Percentiles rank a stretch among this genome's conserved stretches.
phyloP scores from a whole-genome alignment of 331 rosid species.

The Telfairia occidentalis region DNA sequence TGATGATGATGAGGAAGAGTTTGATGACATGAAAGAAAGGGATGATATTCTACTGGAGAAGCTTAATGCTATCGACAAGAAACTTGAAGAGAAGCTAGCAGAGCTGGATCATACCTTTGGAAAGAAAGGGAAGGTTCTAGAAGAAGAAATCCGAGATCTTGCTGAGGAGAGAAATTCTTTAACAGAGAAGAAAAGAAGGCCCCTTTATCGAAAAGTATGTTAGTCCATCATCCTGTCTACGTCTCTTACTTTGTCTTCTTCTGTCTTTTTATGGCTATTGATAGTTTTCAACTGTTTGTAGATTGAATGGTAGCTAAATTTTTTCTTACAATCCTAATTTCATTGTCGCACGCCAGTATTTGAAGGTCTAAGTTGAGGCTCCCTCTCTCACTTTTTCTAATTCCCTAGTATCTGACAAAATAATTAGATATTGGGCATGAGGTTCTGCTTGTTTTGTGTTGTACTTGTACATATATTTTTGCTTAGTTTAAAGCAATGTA shows the following conservation, averaged over 20 bases:
- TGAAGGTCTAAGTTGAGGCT: background rate
- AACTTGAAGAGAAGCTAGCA: slow-evolving; percentile 75
- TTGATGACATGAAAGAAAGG: slow-evolving; percentile 86
- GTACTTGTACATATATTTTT: background rate
- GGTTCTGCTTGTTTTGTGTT: background rate
- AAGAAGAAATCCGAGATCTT: slow-evolving; percentile 83
- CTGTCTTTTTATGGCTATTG: background rate
- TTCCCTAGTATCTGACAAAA: background rate
- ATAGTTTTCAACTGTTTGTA: background rate
- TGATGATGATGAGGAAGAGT: slow-evolving; percentile 54
- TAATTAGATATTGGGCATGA: background rate
- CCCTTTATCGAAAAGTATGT: slow-evolving; percentile 68
- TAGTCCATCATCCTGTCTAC: background rate
- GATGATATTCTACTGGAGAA: slow-evolving; percentile 61
- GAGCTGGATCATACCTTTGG: slow-evolving; percentile 86
- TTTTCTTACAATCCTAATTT: background rate
- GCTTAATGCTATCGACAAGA: slow-evolving; percentile 70
- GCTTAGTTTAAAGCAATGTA: background rate
- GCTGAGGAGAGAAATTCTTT: slow-evolving; percentile 91
- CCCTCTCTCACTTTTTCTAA: background rate
- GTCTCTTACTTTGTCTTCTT: background rate
- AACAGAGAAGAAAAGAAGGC: slow-evolving; percentile 76
- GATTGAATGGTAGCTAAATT: background rate
- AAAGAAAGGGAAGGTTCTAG: slow-evolving; percentile 73
- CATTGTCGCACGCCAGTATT: background rate